These are phyloP conservation scores for Penicillium angulare DNA, from an alignment of 495 filamentous ascomycete species.

Conservation along the genomic window DNA sequence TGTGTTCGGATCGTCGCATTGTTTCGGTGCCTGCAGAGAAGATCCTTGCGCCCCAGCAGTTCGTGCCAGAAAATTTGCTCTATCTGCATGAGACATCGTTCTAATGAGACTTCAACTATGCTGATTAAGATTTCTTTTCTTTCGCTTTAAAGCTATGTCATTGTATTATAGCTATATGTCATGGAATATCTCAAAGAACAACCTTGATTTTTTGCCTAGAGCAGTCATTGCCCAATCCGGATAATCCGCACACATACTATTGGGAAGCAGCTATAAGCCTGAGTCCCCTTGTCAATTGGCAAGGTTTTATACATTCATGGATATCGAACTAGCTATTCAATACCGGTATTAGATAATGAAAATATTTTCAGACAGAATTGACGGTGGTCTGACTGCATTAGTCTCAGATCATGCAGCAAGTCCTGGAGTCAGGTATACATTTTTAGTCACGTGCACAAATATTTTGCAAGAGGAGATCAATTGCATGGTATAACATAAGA, in stretches of 20 bases:
- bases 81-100: neutral
- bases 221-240: constrained; percentile 3
- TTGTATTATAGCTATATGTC: too few species aligned
- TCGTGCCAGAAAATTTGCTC: neutral
- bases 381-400: neutral
- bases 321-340: too few species aligned
- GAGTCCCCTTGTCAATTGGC: too few species aligned
- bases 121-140: too few species aligned
- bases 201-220: neutral
- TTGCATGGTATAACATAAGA: neutral
- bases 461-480: neutral
- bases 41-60: constrained; percentile 6
- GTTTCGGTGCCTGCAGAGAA: constrained; percentile 12
- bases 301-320: too few species aligned
- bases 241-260: neutral
- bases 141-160: too few species aligned
- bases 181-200: too few species aligned
- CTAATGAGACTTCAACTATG: neutral
- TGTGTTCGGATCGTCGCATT: constrained; percentile 11
- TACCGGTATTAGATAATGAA: too few species aligned
- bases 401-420: too few species aligned
- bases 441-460: neutral
- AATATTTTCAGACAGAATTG: too few species aligned
- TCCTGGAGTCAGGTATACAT: constrained; percentile 2
- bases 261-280: too few species aligned